These are phyloP conservation scores for Penicilliopsis zonata DNA, from an alignment of 495 filamentous ascomycete genomes.

Conservation along the genomic window DNA sequence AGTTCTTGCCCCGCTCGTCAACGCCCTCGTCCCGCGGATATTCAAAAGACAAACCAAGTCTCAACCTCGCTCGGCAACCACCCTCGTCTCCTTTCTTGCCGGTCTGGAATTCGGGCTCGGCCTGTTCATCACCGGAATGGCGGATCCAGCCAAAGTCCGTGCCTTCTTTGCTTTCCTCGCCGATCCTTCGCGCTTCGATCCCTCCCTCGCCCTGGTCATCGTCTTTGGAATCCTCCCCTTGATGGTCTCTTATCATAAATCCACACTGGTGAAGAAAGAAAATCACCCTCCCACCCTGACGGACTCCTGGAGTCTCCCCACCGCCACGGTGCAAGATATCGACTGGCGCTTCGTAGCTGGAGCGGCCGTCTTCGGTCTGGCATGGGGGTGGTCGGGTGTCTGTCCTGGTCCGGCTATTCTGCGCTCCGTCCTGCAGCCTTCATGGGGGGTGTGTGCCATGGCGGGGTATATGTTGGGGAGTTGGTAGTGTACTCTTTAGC, in stretches of 20 bases:
- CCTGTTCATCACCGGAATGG: conserved; percentile 43
- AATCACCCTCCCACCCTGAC: conserved; percentile 25
- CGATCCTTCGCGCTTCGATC: conserved; percentile 35
- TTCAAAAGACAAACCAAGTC: conserved; percentile 17
- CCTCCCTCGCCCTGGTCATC: conserved; percentile 37
- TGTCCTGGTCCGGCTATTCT: conserved; percentile 46
- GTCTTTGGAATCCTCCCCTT: conserved; percentile 38
- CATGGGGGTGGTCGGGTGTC: conserved; percentile 42
- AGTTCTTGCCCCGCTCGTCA: conserved; percentile 21
- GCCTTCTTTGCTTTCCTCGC: conserved; percentile 39
- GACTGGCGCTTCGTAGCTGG: conserved; percentile 43
- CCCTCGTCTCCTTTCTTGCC: conserved; percentile 26
- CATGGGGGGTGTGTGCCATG: conserved; percentile 37
- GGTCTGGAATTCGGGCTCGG: conserved; percentile 44
- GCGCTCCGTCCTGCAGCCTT: conserved; percentile 34
- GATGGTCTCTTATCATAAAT: too few species aligned
- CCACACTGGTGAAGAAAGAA: conserved; percentile 19
- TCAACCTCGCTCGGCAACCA: too few species aligned
- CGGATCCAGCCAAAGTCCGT: conserved; percentile 38
- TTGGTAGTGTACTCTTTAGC: conserved; percentile 8
- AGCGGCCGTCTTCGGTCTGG: conserved; percentile 38
- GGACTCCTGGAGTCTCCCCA: conserved; percentile 33
- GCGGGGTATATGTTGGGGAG: conserved; percentile 35
- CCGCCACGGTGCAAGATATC: conserved; percentile 33
- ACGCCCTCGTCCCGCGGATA: conserved; percentile 16